A percentile compares a stretch with the other conserved stretches of the same genome.
Conservation (phyloP, 805 yeast genomes). For the Komagataella mondaviorum region DNA sequence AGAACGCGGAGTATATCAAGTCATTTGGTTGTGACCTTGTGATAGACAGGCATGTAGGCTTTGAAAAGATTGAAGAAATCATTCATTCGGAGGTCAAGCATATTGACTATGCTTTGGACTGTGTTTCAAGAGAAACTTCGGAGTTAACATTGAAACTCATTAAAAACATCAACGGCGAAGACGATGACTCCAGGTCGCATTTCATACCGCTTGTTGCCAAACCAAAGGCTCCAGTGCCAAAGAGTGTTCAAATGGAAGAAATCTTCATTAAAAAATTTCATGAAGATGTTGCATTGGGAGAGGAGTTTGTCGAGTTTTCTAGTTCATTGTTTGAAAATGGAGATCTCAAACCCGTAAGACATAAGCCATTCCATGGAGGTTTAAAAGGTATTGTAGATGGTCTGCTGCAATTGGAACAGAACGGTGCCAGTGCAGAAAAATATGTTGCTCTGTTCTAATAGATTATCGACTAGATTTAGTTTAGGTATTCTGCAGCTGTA, state of each 20-base stretch:
- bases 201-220: conserved; percentile 27
- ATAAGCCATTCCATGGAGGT: conserved; percentile 20
- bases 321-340: conserved; percentile 15
- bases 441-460: conserved; percentile 2
- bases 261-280: conserved; percentile 28
- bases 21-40: conserved; percentile 18
- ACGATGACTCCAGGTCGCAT: conserved; percentile 2
- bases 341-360: conserved; percentile 17
- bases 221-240: conserved; percentile 11
- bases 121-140: conserved; percentile 27
- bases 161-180: conserved; percentile 7
- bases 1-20: conserved; percentile 11
- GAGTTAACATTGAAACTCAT: conserved; percentile 16
- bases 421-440: conserved; percentile 5
- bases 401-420: conserved; percentile 1
- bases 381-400: conserved; percentile 2
- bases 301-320: conserved; percentile 19
- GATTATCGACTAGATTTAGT: not conserved
- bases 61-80: conserved; percentile 10
- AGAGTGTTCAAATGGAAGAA: conserved; percentile 15
- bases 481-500: not conserved
- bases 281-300: conserved; percentile 25
- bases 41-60: conserved; percentile 19
- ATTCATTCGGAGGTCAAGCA: conserved; percentile 12
- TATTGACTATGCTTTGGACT: conserved; percentile 26